A percentile compares a stretch with the other conserved stretches of the same genome.
Evolutionary conservation across 2,329 filamentous ascomycete genomes (phyloP).

Genomic region (Pezicula neosporulosa): DNA sequence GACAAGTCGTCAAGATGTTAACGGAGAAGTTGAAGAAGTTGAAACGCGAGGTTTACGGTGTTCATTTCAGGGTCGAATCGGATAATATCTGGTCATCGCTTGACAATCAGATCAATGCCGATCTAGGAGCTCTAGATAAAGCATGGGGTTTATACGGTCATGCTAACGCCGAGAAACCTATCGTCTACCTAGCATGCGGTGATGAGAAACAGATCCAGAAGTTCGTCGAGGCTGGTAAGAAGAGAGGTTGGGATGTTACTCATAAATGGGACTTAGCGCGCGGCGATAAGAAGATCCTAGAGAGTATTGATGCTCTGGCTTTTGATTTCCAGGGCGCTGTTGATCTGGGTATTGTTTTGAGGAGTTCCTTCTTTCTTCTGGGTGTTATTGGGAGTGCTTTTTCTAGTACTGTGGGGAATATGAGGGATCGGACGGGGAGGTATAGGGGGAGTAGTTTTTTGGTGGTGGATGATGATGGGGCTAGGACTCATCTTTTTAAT

Average conservation of each 20-base stretch:
- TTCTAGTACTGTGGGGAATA: constrained; percentile 28
- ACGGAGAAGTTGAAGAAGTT: too few species aligned
- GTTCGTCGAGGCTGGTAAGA: constrained; percentile 25
- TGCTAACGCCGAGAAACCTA: constrained; percentile 18
- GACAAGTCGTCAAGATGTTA: constrained; percentile 22
- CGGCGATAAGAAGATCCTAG: constrained; percentile 14
- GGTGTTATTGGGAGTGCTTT: constrained; percentile 33
- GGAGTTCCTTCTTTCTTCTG: constrained; percentile 29
- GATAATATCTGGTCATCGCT: constrained; percentile 34
- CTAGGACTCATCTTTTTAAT: constrained; percentile 30
- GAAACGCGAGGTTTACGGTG: constrained; percentile 18
- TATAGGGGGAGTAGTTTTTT: constrained; percentile 31
- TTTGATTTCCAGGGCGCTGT: constrained; percentile 34
- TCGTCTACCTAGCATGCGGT: constrained; percentile 32
- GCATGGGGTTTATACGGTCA: constrained; percentile 27
- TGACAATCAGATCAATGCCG: constrained; percentile 29
- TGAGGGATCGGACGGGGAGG: constrained; percentile 29
- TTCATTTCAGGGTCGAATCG: constrained; percentile 33
- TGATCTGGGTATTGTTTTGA: constrained; percentile 31
- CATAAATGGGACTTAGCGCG: constrained; percentile 30
- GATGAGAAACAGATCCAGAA: constrained; percentile 28
- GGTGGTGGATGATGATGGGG: constrained; percentile 24
- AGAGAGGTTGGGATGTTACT: constrained; percentile 31
- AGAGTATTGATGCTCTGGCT: constrained; percentile 23
- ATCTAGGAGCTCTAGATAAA: constrained; percentile 31